Evolutionary conservation across 164 flowering plant species (phyloP), one percentile per base, ranked within the genome.

Genomic region (Platanus orientalis): DNA sequence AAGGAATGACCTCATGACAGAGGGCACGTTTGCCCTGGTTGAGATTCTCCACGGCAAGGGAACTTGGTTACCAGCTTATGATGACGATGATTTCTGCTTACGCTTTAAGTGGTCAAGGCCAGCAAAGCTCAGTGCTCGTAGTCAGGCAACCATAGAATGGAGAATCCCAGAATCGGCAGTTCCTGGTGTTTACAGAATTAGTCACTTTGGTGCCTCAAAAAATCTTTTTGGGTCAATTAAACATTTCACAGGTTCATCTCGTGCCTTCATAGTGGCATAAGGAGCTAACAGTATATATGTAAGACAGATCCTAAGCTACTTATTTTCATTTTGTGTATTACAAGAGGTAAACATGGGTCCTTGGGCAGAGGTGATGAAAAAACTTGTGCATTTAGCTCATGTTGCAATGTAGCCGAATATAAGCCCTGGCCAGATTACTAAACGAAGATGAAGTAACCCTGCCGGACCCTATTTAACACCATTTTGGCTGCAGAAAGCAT

Each of bases 1-100:
- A 0, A 78, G 99, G 68, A 92, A 95, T 62, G 97, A 89, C 73
- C 94, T 95, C 59, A 78, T 92, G 96, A 90, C 97, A 1, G 97
- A 89, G 65, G 99, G 99, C 19, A 92, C 99, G 27, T 95, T 83
- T 73, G 75, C 94, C 26, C 82, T 90, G 32, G 97, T 95, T 34
- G 99, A 95, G 76, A 45, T 75, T 16, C 89, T 88, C 47, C 77
- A 78, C 6, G 82, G 80, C 6, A 76, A 71, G 65, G 83, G 82
- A 34, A 57, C 70, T 0, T 95, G 99, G 97, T 66, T 74, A 11
- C 97, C 97, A 7, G 82, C 78, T 47, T 92, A 95, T 63, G 99
- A 92, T 48, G 99, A 95, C 16, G 99, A 92, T 65, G 99, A 95
- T 69, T 88, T 87, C 73, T 89, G 97, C 71, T 76, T 92, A 11